Conservation (phyloP, 495 filamentous ascomycete species). For the Talaromyces trachyspermus region DNA sequence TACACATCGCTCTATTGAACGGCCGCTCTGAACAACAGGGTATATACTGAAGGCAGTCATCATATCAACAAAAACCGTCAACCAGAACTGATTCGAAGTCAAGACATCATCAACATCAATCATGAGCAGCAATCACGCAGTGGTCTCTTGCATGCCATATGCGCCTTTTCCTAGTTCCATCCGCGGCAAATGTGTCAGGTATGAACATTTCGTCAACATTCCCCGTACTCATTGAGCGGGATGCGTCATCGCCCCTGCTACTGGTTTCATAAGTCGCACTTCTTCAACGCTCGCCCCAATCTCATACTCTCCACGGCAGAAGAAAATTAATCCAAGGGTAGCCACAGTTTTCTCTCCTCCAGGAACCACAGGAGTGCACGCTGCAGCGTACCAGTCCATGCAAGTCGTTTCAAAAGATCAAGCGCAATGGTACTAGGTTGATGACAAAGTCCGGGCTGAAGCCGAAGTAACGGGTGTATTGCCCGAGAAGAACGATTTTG, state of each 20-base stretch:
- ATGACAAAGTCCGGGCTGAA: conserved; percentile 69
- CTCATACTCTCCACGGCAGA: conserved; percentile 78
- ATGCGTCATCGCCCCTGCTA: conserved; percentile 14
- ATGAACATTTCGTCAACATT: conserved; percentile 33
- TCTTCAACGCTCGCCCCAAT: conserved; percentile 78
- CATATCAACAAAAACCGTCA: background rate
- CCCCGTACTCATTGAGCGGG: conserved; percentile 11
- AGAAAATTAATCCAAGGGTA: conserved; percentile 56
- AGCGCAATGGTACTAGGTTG: conserved; percentile 67
- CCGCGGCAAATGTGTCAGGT: conserved; percentile 45
- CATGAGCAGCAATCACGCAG: conserved; percentile 52
- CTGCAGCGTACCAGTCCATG: conserved; percentile 80
- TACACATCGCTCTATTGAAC: background rate
- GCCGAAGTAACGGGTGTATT: conserved; percentile 63
- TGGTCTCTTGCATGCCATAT: conserved; percentile 65
- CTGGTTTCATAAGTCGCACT: conserved; percentile 37
- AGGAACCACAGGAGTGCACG: conserved; percentile 55
- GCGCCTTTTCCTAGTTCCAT: conserved; percentile 55
- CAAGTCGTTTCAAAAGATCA: conserved; percentile 75
- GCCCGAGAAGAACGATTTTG: conserved; percentile 63
- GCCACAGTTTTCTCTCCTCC: conserved; percentile 49
- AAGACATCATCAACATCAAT: conserved; percentile 11
- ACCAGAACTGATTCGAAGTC: background rate
- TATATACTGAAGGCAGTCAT: background rate
- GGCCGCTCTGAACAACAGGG: conserved; percentile 3